phyloP scores from a whole-genome alignment of 2,329 filamentous ascomycete species.

The Pseudogymnoascus sp. region DNA sequence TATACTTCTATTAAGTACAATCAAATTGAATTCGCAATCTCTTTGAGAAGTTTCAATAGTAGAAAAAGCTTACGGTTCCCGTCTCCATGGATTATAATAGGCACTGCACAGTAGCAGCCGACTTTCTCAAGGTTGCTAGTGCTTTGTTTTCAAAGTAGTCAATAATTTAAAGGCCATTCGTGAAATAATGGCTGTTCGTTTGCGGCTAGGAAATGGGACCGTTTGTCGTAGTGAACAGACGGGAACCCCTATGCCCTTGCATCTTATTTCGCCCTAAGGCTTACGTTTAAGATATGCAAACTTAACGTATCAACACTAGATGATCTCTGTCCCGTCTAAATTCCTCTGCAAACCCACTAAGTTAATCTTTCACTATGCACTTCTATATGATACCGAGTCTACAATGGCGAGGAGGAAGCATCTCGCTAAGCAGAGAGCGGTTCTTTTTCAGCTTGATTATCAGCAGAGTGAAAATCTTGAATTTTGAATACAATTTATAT shows the following conservation, averaged over 20 bases:
- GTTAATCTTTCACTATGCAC: no score
- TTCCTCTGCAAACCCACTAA: no score
- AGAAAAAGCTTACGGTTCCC: neutral
- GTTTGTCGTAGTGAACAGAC: neutral
- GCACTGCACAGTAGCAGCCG: neutral
- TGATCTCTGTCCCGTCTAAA: no score
- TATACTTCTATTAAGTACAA: neutral
- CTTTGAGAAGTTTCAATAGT: neutral
- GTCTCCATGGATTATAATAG: neutral
- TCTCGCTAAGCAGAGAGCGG: no score
- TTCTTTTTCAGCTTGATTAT: no score
- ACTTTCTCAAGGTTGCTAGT: neutral
- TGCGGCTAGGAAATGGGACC: neutral
- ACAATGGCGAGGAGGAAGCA: no score
- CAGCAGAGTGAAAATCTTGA: no score
- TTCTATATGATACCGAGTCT: no score
- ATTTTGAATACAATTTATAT: no score
- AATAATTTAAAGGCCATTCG: neutral
- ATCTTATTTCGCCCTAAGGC: neutral
- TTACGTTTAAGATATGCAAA: neutral
- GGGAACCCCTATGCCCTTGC: neutral
- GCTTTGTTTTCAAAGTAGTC: neutral
- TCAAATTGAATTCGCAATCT: neutral
- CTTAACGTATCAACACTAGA: neutral
- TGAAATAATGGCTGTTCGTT: neutral